Conservation (phyloP, 176 grass and related monocot genomes). For the Cymbopogon citratus region DNA sequence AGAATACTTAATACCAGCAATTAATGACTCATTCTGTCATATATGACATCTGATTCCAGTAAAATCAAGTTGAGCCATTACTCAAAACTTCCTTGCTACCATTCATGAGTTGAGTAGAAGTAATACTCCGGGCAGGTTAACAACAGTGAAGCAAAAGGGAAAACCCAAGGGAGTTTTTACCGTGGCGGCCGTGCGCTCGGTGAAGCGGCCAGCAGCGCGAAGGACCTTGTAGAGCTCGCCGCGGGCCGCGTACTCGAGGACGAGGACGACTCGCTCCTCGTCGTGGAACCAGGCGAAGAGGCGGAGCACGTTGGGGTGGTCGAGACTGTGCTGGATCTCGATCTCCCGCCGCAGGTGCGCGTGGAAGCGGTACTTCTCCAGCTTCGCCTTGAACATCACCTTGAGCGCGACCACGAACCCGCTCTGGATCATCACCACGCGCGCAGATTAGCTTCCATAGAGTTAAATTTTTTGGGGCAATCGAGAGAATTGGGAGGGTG, state of each 20-base stretch:
- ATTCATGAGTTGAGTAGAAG: neutral
- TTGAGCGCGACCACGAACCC: slow-evolving; percentile 91
- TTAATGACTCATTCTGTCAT: neutral
- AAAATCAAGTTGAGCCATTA: neutral
- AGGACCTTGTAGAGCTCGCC: slow-evolving; percentile 86
- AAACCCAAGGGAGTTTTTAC: slow-evolving; percentile 20
- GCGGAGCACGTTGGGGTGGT: slow-evolving; percentile 91
- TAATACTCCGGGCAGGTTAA: neutral
- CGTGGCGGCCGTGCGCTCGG: slow-evolving; percentile 60
- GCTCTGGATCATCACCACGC: slow-evolving; percentile 40
- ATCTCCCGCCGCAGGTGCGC: slow-evolving; percentile 76
- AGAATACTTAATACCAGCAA: neutral
- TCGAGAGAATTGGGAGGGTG: neutral
- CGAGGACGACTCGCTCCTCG: slow-evolving; percentile 64
- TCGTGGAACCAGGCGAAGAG: slow-evolving; percentile 97
- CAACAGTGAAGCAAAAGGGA: neutral
- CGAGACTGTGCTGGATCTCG: slow-evolving; percentile 72
- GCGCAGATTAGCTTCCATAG: neutral
- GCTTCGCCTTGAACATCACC: slow-evolving; percentile 76
- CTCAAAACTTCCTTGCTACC: neutral
- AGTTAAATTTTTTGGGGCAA: neutral
- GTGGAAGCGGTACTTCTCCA: slow-evolving; percentile 82
- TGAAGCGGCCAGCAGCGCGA: slow-evolving; percentile 53
- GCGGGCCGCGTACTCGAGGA: slow-evolving; percentile 70
- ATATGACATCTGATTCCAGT: neutral